Conservation (phyloP, 1,284 basidiomycete species). For the Exobasidium cylindrosporum region DNA sequence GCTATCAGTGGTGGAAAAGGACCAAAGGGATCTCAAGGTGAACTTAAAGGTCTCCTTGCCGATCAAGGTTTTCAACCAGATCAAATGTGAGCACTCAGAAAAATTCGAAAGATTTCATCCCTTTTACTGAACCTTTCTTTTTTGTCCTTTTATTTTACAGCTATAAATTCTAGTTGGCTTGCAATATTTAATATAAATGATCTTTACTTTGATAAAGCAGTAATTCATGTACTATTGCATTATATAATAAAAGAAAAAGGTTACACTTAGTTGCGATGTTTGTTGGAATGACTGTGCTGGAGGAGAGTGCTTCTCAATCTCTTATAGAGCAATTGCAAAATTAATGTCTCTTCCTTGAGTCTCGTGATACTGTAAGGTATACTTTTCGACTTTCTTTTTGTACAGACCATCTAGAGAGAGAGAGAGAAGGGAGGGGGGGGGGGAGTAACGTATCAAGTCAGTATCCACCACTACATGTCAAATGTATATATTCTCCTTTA, state of each 20-base stretch:
- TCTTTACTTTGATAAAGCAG: neutral
- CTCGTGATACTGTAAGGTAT: neutral
- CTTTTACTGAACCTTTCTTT: neutral
- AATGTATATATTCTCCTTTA: no score
- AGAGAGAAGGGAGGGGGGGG: no score
- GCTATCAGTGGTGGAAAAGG: constrained; percentile 51
- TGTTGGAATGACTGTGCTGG: neutral
- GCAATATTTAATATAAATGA: neutral
- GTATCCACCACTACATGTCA: no score
- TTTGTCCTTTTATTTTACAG: neutral
- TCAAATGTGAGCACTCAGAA: constrained; percentile 28
- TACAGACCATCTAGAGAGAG: constrained; percentile 2
- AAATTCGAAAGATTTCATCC: neutral
- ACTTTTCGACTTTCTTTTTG: constrained; percentile 10
- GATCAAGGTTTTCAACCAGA: constrained; percentile 48
- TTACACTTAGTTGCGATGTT: neutral
- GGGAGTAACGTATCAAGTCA: no score
- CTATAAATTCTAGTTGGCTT: neutral
- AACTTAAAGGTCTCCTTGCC: constrained; percentile 48
- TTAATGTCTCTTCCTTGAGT: neutral
- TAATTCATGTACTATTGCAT: no score
- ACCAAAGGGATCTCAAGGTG: constrained; percentile 48
- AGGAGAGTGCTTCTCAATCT: neutral
- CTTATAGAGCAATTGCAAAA: neutral
- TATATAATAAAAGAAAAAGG: neutral